Base-by-base conservation (phyloP, 805 yeast genomes). In the Saccharomycopsis guyanensis region DNA sequence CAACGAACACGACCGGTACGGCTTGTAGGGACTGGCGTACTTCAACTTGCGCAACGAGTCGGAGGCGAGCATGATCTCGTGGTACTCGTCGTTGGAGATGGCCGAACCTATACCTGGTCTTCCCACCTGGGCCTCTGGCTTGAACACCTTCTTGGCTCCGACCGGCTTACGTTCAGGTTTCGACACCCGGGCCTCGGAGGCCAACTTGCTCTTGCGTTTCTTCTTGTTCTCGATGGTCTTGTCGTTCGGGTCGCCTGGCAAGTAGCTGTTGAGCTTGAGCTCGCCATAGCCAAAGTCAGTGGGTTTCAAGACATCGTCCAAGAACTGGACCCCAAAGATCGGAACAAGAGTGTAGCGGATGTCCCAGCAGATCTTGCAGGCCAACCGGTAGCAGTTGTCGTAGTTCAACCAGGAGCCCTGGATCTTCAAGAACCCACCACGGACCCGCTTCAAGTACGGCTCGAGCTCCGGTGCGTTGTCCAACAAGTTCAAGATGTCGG, bases 341-440 rank as follows among this genome's bases (percentile, higher is more conserved):
- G 96, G 96, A 23, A 86, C 73, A 53, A 88, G 65, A 18, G 84
- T 76, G 59, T 69, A 83, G 47, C 96, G 69, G 38, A 88, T 82
- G 47, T 80, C 77, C 62, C 75, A 87, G 65, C 95, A 85, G 56
- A 87, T 84, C 43, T 82, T 73, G 29, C 76, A 62, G 3, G 95
- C 91, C 44, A 88, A 66, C 27, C 74, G 65, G 50, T 71, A 71
- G 20, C 94, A 87, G 42, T 84, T 68, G 7, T 72, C 74, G 57
- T 65, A 82, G 1, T 95, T 91, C 34, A 87, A 65, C 96, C 96
- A 89, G 6, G 96, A 86, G 3, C 97, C 97, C 65, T 88, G 97
- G 54, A 89, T 86, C 67, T 87, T 87, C 53, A 88, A 72, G 57
- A 78, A 86, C 2, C 96, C 97, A 40, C 97, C 97, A 46, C 96